Evolutionary conservation across 345 rosid genomes (phyloP).

Genomic region (Erucastrum elatum): DNA sequence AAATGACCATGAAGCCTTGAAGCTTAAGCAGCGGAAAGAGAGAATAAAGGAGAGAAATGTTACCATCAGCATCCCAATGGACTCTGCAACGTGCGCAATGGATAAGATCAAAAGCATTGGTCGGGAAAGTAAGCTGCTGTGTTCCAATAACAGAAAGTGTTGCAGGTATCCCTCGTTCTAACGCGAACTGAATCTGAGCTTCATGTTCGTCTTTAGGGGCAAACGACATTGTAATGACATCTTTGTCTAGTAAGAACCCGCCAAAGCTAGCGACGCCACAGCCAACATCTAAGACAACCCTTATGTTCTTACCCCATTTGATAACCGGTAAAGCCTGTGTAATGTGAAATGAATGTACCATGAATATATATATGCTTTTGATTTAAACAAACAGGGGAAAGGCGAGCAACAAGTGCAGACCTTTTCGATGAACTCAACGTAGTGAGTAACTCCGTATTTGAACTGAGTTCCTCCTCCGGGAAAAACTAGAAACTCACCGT

Average conservation of each 20-base stretch:
- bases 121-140: conserved; percentile 67
- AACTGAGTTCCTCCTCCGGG: conserved; percentile 99
- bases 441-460: conserved; percentile 72
- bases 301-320: conserved; percentile 66
- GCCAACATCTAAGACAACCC: conserved; percentile 85
- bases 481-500: conserved; percentile 65
- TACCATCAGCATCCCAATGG: conserved; percentile 95
- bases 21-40: neutral
- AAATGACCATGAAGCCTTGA: conserved; percentile 6
- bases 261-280: conserved; percentile 97
- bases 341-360: neutral
- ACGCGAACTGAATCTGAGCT: conserved; percentile 96
- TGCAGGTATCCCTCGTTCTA: conserved; percentile 95
- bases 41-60: neutral
- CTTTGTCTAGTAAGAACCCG: conserved; percentile 70
- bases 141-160: conserved; percentile 87
- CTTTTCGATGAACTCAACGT: conserved; percentile 64
- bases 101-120: conserved; percentile 70
- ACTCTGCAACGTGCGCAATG: conserved; percentile 98
- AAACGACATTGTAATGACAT: conserved; percentile 87
- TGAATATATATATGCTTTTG: neutral
- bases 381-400: neutral
- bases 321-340: conserved; percentile 65
- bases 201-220: conserved; percentile 98
- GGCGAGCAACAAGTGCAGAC: conserved; percentile 33